Conservation (phyloP, 2,329 filamentous ascomycete species). For the Neonectria magnoliae region DNA sequence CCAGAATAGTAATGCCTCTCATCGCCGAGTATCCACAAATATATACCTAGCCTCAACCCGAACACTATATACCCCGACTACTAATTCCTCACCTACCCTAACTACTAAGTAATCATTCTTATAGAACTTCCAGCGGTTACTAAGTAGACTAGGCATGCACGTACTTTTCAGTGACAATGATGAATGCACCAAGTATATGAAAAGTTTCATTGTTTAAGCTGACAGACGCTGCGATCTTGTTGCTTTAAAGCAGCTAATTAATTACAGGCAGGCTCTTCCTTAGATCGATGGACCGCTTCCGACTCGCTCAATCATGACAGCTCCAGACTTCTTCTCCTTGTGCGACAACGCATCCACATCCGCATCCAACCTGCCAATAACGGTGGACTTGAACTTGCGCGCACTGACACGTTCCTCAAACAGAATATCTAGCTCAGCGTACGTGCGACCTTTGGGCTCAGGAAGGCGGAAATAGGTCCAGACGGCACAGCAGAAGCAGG, state of each 20-base stretch:
- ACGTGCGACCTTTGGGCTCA: constrained; percentile 64
- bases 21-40: too few relatives aligned
- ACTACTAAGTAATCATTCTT: too few relatives aligned
- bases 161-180: background rate
- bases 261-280: background rate
- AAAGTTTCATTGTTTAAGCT: background rate
- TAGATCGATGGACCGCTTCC: background rate
- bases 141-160: too few relatives aligned
- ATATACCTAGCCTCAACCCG: too few relatives aligned
- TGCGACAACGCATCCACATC: constrained; percentile 13
- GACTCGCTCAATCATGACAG: constrained; percentile 12
- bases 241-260: background rate
- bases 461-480: constrained; percentile 65
- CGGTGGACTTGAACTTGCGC: constrained; percentile 51
- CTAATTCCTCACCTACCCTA: too few relatives aligned
- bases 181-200: background rate
- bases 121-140: too few relatives aligned
- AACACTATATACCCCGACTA: too few relatives aligned
- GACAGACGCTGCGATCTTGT: background rate
- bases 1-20: too few relatives aligned
- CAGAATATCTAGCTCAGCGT: constrained; percentile 65
- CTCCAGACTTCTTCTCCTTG: constrained; percentile 36
- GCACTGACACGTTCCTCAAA: constrained; percentile 59
- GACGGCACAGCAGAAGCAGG: constrained; percentile 55
- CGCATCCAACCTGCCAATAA: constrained; percentile 43